Evolutionary conservation across 2,329 filamentous ascomycete genomes (phyloP), one percentile per base, ranked within the genome.

Genomic region (Colletotrichum sp.): DNA sequence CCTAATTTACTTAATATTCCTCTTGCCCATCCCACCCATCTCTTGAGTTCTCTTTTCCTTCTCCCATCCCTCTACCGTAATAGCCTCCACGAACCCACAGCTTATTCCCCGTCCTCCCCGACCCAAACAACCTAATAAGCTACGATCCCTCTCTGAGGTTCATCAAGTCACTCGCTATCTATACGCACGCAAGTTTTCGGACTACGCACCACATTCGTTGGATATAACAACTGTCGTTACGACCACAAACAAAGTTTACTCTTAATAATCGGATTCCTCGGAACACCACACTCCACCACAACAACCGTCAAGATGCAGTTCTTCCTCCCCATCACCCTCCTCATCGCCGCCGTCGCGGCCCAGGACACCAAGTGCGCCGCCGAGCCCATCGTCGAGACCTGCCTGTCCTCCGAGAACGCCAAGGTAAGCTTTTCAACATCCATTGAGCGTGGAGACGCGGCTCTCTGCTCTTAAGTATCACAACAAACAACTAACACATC

Each of bases 341-440:
- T 80, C 68, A 77, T 79, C 60, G 80, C 80, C 39, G 78, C 78
- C 36, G 82, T 82, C 65, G 76, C 82, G 63, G 82, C 83, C 52
- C 79, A 81, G 71, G 80, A 76, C 67, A 64, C 76, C 44, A 75
- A 79, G 66, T 90, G 88, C 79, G 82, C 80, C 10, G 88, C 88
- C 78, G 84, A 88, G 68, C 86, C 86, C 83, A 89, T 90, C 57
- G 86, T 90, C 79, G 83, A 84, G 72, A 79, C 83, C 72, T 90
- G 88, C 80, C 83, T 90, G 26, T 70, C 78, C 39, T 84, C 82
- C 71, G 85, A 89, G 79, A 83, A 79, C 52, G 79, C 79, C 75
- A 87, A 87, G 82, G 84, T 85, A 79, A 57, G 74, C 12, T 8
- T 8, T 28, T 6, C 60, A 36, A 12, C 8, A 30, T 24, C 13